Evolutionary conservation across 192 early-diverging fungal species (phyloP).

Genomic region (Phlyctochytrium bullatum): DNA sequence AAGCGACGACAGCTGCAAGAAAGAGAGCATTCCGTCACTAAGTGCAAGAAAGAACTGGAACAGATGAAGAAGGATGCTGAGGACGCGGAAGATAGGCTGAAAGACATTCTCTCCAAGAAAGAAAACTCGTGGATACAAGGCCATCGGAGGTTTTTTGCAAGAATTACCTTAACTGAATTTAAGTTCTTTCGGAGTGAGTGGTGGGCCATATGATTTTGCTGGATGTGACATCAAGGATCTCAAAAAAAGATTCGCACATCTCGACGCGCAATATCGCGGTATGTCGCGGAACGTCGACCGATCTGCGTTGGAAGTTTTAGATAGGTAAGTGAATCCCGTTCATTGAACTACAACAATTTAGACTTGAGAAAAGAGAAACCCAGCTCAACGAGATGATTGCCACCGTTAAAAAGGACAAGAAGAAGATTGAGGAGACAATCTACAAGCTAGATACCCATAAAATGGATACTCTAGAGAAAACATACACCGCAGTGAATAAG

Average conservation of each 20-base stretch:
- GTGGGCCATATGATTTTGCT: slow-evolving; percentile 82
- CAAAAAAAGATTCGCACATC: slow-evolving; percentile 69
- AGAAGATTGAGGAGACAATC: slow-evolving; percentile 94
- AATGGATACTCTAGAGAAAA: slow-evolving; percentile 80
- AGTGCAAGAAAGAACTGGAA: neutral
- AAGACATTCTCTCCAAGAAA: neutral
- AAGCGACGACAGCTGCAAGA: slow-evolving; percentile 9
- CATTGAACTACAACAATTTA: slow-evolving; percentile 26
- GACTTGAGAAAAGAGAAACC: slow-evolving; percentile 87
- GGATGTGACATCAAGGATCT: slow-evolving; percentile 71
- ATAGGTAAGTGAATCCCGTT: slow-evolving; percentile 56
- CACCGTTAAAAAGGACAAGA: slow-evolving; percentile 89
- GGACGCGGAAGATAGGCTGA: neutral
- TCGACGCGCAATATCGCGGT: slow-evolving; percentile 73
- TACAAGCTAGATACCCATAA: slow-evolving; percentile 85
- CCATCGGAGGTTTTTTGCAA: slow-evolving; percentile 42
- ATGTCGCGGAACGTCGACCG: slow-evolving; percentile 86
- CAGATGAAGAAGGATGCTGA: neutral
- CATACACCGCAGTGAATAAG: slow-evolving; percentile 88
- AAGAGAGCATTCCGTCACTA: neutral
- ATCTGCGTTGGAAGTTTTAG: slow-evolving; percentile 94
- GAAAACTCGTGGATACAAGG: slow-evolving; percentile 77
- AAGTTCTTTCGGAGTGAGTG: slow-evolving; percentile 79
- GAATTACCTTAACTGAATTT: neutral
- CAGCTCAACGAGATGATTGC: slow-evolving; percentile 80